Evolutionary conservation across 2,329 filamentous ascomycete genomes (phyloP), one percentile per base, ranked within the genome.

Genomic region (Colletotrichum sp.): DNA sequence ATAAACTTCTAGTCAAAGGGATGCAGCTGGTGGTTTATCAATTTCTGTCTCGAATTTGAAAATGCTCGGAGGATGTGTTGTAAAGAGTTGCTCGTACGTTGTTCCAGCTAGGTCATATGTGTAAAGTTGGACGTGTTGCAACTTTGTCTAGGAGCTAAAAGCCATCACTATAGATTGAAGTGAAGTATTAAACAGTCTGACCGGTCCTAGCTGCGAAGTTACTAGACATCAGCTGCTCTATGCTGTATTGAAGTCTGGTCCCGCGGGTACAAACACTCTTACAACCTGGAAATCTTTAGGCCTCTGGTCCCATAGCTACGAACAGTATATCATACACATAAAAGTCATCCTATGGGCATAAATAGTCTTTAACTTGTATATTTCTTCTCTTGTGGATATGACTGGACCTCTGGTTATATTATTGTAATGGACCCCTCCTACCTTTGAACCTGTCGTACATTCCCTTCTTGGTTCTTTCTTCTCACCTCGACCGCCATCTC

Each of bases 1-100:
- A 1, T 3, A 47, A 27, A 27, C 6, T 47, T 47, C 38, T 11
- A 43, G 4, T 9, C 1, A 43, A 47, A 18, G 6, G 18, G n/a
- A 13, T 1, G 9, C 0, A 13, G 11, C n/a, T 21, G 0, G 21
- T 21, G 0, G 13, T 1, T 0, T 0, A 13, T 1, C 8, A 8
- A 13, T 1, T 1, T 47, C n/a, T 21, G 3, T 47, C 6, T 13
- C 13, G 0, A n/a, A 5, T 47, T 21, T 1, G 43, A 47, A 21
- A 21, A 47, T 47, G 4, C 0, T 47, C 3, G 2, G n/a, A 47
- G n/a, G n/a, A 21, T 12, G 21, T 47, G n/a, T n/a, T 47, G 3
- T 13, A 3, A 13, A 47, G 2, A 21, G n/a, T 13, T 3, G 9
- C 18, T 3, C 38, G 8, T 9, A 18, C 3, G 16, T 5, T 18